Evolutionary conservation across 1,284 basidiomycete genomes (phyloP), one percentile per base, ranked within the genome.

Genomic region (Xerocomus amazonicus): DNA sequence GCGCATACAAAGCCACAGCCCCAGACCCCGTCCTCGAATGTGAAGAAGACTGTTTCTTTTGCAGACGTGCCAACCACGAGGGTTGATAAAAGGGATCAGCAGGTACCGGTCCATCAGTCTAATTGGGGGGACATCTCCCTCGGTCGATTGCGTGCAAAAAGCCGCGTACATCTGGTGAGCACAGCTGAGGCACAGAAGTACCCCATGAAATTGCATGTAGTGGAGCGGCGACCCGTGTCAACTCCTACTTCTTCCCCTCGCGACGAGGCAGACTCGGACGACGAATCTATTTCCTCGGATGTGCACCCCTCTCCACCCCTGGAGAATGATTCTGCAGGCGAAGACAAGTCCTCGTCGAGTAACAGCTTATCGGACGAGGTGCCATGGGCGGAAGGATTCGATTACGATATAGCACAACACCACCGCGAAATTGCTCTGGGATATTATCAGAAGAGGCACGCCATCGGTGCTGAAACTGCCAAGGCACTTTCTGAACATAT

Each of bases 401-500:
- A 84, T 54, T 67, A 81, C 35, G 80, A 87, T 56, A 74, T 70
- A 47, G 83, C 79, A 23, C 76, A 71, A 43, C 81, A 84, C 58
- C 84, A 88, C 54, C 80, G 86, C 28, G 86, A 88, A 62, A 75
- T 89, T 53, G 82, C 83, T n/a, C 60, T 88, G 34, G 80, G 80
- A 52, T 89, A 90, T 61, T 75, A 84, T 60, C 70, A 75, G 55
- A 83, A 81, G 60, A 78, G 84, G 45, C 69, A 67, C 16, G 71
- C 70, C 12, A 74, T 89, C 41, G 79, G 80, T 1, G 68, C 75
- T 31, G 77, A 77, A 42, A 75, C 78, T 34, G 69, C 75, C 10
- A 69, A 70, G 35, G 79, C 75, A 6, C 73, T 85, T 70, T 70
- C 70, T 48, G 70, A 71, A 9, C 76, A 77, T 58, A 65, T 68